Percentiles rank a stretch among this genome's conserved stretches.
phyloP scores from a whole-genome alignment of 1,284 basidiomycete genomes.

The Malassezia pachydermatis region DNA sequence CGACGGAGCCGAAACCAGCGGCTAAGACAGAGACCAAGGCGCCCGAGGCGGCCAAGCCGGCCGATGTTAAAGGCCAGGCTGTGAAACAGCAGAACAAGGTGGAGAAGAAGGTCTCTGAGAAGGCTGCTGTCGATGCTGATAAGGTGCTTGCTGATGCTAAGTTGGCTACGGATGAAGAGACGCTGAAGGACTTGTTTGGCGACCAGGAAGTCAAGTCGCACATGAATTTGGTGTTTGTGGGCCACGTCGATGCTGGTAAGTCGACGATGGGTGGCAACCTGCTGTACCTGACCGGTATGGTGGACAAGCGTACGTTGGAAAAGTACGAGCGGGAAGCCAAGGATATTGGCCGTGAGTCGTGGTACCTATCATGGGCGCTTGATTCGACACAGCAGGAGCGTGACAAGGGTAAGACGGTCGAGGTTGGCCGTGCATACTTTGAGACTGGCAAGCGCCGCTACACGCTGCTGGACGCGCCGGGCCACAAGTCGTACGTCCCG shows the following conservation, averaged over 20 bases:
- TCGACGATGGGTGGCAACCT: slow-evolving; percentile 47
- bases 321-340: slow-evolving; percentile 48
- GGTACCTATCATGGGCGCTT: slow-evolving; percentile 47
- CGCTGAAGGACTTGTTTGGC: slow-evolving; percentile 45
- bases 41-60: slow-evolving; percentile 6
- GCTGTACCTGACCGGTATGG: slow-evolving; percentile 46
- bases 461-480: slow-evolving; percentile 46
- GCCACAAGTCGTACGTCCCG: slow-evolving; percentile 47
- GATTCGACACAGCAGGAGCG: slow-evolving; percentile 47
- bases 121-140: slow-evolving; percentile 35
- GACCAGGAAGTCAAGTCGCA: slow-evolving; percentile 45
- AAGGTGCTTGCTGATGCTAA: slow-evolving; percentile 43
- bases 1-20: slow-evolving; percentile 12
- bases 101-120: slow-evolving; percentile 32
- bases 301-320: slow-evolving; percentile 47
- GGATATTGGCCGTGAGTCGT: slow-evolving; percentile 45
- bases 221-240: slow-evolving; percentile 47
- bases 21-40: slow-evolving; percentile 1
- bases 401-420: slow-evolving; percentile 48
- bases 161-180: slow-evolving; percentile 45
- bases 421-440: slow-evolving; percentile 46
- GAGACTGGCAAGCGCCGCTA: slow-evolving; percentile 47
- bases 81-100: slow-evolving; percentile 23
- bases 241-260: slow-evolving; percentile 48
- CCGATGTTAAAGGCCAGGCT: slow-evolving; percentile 14